Conservation (phyloP, 2,329 filamentous ascomycete species). For the Pseudogymnoascus sp. region DNA sequence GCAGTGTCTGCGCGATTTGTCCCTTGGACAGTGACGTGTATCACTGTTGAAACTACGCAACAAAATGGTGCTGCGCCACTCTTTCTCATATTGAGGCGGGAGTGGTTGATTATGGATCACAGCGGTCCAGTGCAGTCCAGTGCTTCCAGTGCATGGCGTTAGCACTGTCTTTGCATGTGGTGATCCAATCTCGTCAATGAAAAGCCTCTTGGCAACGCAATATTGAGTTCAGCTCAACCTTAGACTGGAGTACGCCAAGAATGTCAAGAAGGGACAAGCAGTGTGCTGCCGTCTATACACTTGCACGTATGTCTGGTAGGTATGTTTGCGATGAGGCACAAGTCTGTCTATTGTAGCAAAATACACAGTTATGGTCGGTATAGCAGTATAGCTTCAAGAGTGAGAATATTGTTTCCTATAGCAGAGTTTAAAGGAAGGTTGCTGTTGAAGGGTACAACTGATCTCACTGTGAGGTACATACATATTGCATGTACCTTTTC, state of each 20-base stretch:
- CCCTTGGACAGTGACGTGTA: not conserved
- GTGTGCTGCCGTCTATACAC: not conserved
- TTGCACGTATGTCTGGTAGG: not conserved
- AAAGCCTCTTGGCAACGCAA: not conserved
- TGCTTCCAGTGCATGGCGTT: not conserved
- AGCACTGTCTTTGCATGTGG: not conserved
- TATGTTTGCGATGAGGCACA: not conserved
- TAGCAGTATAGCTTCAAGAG: not conserved
- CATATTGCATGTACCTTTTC: not conserved
- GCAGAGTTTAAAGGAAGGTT: not conserved
- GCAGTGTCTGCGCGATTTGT: not conserved
- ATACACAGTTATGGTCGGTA: not conserved
- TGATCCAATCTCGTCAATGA: not conserved
- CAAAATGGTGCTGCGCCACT: not conserved
- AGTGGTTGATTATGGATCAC: not conserved
- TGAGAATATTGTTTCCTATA: not conserved
- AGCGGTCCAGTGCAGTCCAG: not conserved
- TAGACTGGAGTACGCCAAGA: not conserved
- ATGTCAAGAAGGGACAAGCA: not conserved
- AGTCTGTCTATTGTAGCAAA: not conserved
- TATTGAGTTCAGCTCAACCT: not conserved
- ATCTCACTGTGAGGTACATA: not conserved
- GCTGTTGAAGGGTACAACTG: not conserved
- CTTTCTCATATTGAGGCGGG: not conserved
- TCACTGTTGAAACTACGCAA: not conserved